Conservation (phyloP, 2,329 filamentous ascomycete species). For the Colletotrichum lentis region DNA sequence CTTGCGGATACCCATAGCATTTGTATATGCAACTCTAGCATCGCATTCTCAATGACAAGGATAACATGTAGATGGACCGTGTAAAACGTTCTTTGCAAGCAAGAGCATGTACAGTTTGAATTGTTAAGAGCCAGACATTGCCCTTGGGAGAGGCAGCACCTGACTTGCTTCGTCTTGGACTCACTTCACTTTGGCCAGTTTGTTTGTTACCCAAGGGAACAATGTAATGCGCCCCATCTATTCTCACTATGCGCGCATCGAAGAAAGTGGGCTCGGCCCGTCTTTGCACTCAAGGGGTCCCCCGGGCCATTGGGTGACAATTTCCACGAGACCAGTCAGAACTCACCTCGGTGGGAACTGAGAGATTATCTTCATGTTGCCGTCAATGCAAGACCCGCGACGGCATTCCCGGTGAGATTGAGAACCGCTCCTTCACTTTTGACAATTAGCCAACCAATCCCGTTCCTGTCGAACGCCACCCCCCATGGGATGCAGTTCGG, state of each 20-base stretch:
- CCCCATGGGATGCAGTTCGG: too few relatives aligned
- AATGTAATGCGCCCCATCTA: slow-evolving; percentile 3
- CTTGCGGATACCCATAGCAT: neutral
- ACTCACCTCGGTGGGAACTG: slow-evolving; percentile 29
- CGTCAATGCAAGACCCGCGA: slow-evolving; percentile 30
- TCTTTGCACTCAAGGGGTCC: slow-evolving; percentile 19
- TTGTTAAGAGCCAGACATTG: slow-evolving; percentile 11
- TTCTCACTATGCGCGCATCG: slow-evolving; percentile 20
- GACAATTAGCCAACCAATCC: too few relatives aligned
- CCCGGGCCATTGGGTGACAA: slow-evolving; percentile 27
- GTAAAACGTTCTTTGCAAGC: slow-evolving; percentile 11
- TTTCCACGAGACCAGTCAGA: slow-evolving; percentile 26
- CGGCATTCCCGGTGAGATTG: slow-evolving; percentile 17
- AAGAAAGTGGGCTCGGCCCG: slow-evolving; percentile 29
- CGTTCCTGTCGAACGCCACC: too few relatives aligned
- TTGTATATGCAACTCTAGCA: slow-evolving; percentile 8
- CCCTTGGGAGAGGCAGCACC: neutral
- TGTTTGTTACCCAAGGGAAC: too few relatives aligned
- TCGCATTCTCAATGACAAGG: slow-evolving; percentile 13
- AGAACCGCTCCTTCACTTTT: neutral
- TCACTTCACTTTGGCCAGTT: too few relatives aligned
- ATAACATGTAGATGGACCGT: slow-evolving; percentile 17
- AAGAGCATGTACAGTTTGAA: neutral
- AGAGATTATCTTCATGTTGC: slow-evolving; percentile 35
- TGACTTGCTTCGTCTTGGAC: slow-evolving; percentile 4